A percentile compares a stretch with the other conserved stretches of the same genome.
These are phyloP conservation scores for Sporothrix curviconia DNA, from an alignment of 2,329 filamentous ascomycete genomes.

Conservation along the genomic window DNA sequence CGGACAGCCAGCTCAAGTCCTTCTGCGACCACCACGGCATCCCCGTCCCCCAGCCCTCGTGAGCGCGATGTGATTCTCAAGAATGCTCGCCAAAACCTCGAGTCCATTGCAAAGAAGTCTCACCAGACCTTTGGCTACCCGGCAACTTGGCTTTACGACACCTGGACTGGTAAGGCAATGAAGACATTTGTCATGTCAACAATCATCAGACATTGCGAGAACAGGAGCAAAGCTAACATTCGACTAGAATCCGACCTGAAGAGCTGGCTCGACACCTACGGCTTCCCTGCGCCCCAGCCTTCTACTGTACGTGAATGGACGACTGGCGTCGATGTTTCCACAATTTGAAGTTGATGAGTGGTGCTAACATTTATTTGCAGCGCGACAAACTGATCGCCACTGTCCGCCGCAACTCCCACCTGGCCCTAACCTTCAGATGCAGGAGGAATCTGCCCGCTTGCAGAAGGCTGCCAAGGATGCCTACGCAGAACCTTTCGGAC, in stretches of 20 bases:
- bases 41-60: conserved; percentile 79
- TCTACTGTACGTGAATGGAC: conserved; percentile 47
- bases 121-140: conserved; percentile 81
- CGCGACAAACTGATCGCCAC: conserved; percentile 84
- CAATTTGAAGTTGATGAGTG: no score
- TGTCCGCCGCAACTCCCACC: conserved; percentile 83
- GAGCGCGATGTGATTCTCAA: conserved; percentile 76
- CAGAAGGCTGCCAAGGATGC: conserved; percentile 61
- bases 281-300: conserved; percentile 79
- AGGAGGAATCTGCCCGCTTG: conserved; percentile 53
- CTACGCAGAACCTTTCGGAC: conserved; percentile 70
- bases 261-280: conserved; percentile 83
- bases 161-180: conserved; percentile 58
- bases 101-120: conserved; percentile 63
- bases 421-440: conserved; percentile 65
- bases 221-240: background rate
- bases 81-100: conserved; percentile 74
- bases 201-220: background rate
- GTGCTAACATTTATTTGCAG: no score
- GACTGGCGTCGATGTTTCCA: no score
- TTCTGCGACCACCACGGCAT: conserved; percentile 87
- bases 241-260: conserved; percentile 75
- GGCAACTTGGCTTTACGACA: conserved; percentile 86
- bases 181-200: background rate
- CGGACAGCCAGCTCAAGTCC: conserved; percentile 85